Conservation (phyloP, 2,329 filamentous ascomycete genomes). For the Neofusicoccum ribis region DNA sequence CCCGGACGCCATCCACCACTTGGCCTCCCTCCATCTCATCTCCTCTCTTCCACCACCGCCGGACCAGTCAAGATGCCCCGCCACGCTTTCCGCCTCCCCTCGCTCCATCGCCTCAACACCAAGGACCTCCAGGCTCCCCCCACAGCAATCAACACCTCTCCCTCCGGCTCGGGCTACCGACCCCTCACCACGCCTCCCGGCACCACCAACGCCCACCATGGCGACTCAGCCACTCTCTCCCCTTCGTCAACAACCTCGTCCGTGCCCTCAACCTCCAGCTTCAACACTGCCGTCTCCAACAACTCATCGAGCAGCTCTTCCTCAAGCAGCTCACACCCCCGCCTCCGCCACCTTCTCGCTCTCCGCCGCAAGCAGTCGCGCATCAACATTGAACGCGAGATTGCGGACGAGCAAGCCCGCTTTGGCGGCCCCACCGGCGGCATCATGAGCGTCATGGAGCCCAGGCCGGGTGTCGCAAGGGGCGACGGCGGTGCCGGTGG, state of each 20-base stretch:
- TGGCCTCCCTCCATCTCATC: neutral
- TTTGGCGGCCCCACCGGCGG: slow-evolving; percentile 30
- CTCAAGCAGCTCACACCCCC: slow-evolving; percentile 25
- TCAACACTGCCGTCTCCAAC: slow-evolving; percentile 22
- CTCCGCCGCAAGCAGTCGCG: slow-evolving; percentile 34
- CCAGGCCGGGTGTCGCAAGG: slow-evolving; percentile 22
- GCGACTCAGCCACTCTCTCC: neutral
- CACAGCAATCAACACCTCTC: neutral
- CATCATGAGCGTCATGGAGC: slow-evolving; percentile 29
- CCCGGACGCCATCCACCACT: neutral
- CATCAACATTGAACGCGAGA: slow-evolving; percentile 33
- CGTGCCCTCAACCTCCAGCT: neutral
- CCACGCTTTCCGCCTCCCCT: slow-evolving; percentile 19
- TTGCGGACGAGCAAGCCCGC: slow-evolving; percentile 34
- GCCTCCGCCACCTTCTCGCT: slow-evolving; percentile 34
- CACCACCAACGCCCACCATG: slow-evolving; percentile 30
- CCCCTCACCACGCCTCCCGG: slow-evolving; percentile 7
- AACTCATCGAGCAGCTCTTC: slow-evolving; percentile 24
- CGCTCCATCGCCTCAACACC: slow-evolving; percentile 19
- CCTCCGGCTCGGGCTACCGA: neutral
- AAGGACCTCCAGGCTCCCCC: slow-evolving; percentile 7
- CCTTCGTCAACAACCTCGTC: neutral
- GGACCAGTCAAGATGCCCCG: neutral
- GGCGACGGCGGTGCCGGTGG: slow-evolving; percentile 23
- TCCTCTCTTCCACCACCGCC: neutral